phyloP scores from a whole-genome alignment of 2,329 filamentous ascomycete genomes.

The Nemania sp. region DNA sequence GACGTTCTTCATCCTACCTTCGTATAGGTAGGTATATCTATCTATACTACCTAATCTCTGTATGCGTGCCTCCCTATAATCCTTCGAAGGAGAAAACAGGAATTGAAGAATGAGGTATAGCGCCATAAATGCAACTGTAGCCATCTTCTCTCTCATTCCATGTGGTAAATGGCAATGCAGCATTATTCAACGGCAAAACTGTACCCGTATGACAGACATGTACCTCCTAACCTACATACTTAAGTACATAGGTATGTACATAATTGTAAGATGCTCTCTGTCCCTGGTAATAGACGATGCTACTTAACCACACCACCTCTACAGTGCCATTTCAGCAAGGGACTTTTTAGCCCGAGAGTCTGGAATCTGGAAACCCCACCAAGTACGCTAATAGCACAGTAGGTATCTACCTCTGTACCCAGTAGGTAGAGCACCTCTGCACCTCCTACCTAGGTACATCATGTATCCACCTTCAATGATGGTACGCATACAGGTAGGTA shows the following conservation, averaged over 20 bases:
- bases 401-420: not conserved
- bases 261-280: no score
- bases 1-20: slow-evolving; percentile 29
- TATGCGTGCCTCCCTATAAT: not conserved
- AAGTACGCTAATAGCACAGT: not conserved
- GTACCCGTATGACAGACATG: not conserved
- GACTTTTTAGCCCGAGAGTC: slow-evolving; percentile 37
- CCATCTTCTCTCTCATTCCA: not conserved
- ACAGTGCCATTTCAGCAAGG: slow-evolving; percentile 34
- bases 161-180: not conserved
- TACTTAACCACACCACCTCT: slow-evolving; percentile 3
- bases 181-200: not conserved
- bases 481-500: no score
- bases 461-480: no score
- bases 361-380: slow-evolving; percentile 38
- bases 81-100: slow-evolving; percentile 2
- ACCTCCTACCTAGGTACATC: no score
- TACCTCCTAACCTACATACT: no score
- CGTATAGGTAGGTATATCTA: not conserved
- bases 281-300: not conserved
- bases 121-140: not conserved
- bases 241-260: no score
- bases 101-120: not conserved
- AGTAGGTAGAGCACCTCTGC: no score
- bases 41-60: no score